These are phyloP conservation scores for Yamadazyma taylorii DNA, from an alignment of 1,139 yeast genomes.

Conservation along the genomic window DNA sequence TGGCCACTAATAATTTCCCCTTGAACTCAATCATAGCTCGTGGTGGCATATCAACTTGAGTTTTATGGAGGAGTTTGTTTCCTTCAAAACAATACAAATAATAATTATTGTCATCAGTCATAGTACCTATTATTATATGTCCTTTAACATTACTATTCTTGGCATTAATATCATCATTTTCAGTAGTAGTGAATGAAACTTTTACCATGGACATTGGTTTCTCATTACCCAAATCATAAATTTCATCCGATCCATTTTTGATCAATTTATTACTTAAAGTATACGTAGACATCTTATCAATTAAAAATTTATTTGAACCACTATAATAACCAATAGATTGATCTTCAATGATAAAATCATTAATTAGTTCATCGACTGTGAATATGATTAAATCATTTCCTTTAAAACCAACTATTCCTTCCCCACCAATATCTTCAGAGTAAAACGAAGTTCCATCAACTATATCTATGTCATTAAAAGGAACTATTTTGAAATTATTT, in stretches of 20 bases:
- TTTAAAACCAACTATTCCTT: conserved; percentile 64
- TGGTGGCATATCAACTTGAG: conserved; percentile 53
- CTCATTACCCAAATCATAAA: neutral
- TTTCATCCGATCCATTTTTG: neutral
- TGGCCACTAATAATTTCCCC: conserved; percentile 62
- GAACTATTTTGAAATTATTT: conserved; percentile 38
- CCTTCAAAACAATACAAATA: conserved; percentile 4
- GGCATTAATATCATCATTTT: neutral
- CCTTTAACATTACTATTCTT: no score
- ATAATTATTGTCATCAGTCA: conserved; percentile 17
- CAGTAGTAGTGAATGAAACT: conserved; percentile 20
- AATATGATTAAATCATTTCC: conserved; percentile 57
- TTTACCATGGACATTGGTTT: conserved; percentile 5
- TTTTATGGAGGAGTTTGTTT: conserved; percentile 55
- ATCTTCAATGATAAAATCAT: conserved; percentile 44
- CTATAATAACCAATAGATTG: conserved; percentile 9
- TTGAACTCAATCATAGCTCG: conserved; percentile 56
- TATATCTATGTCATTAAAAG: conserved; percentile 36
- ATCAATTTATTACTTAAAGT: neutral
- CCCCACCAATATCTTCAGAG: conserved; percentile 62
- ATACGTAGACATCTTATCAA: neutral
- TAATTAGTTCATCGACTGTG: conserved; percentile 52
- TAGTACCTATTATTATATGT: conserved; percentile 34
- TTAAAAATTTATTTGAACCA: neutral
- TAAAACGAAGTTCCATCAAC: conserved; percentile 50